Percentiles rank a stretch among this genome's conserved stretches.
Conservation (phyloP, 2,329 filamentous ascomycete species). For the Diatrype stigma region DNA sequence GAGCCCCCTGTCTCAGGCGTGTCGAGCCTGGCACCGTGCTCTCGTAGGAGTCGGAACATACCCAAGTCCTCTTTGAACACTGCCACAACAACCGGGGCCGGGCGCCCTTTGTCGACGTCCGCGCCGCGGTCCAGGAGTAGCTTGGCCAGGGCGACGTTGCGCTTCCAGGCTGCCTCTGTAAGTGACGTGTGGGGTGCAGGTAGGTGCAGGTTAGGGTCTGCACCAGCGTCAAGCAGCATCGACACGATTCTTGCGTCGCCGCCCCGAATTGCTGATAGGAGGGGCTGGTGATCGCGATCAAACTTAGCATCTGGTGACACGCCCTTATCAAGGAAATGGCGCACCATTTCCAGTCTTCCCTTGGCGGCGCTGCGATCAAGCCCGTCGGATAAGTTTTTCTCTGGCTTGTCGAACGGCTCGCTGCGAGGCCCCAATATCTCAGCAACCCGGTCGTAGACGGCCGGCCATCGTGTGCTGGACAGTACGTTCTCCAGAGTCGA, state of each 20-base stretch:
- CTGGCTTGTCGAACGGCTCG: background rate
- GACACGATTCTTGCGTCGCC: background rate
- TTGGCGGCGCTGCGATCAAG: background rate
- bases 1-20: conserved; percentile 13
- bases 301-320: background rate
- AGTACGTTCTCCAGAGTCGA: no score
- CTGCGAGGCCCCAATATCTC: background rate
- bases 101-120: conserved; percentile 2
- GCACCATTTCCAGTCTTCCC: background rate
- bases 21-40: conserved; percentile 10
- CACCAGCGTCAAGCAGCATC: conserved; percentile 7
- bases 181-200: background rate
- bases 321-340: background rate
- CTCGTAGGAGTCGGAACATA: conserved; percentile 11
- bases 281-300: background rate
- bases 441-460: background rate
- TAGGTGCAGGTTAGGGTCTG: background rate
- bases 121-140: conserved; percentile 4
- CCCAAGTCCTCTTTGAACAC: conserved; percentile 10
- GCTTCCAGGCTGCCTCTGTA: background rate
- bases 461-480: background rate
- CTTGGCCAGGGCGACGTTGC: background rate
- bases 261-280: background rate
- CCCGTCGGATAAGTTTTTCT: background rate
- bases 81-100: conserved; percentile 3